phyloP scores from a whole-genome alignment of 2,329 filamentous ascomycete genomes.

The Neurospora crassa region DNA sequence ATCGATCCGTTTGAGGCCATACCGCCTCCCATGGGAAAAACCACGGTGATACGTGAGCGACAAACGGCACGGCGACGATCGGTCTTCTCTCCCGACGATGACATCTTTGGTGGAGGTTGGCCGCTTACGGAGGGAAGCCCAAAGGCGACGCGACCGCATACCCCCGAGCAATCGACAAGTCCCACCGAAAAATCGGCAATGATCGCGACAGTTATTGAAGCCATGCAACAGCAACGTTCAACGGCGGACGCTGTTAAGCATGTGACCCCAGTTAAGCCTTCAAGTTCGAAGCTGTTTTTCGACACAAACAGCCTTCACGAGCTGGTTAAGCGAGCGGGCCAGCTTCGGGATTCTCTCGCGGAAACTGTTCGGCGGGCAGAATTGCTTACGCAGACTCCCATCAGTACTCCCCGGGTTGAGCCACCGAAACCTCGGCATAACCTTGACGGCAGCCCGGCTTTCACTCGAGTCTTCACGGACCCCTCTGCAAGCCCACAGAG shows the following conservation, averaged over 20 bases:
- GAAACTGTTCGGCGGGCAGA: constrained; percentile 52
- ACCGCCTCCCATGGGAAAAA: constrained; percentile 37
- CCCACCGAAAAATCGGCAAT: constrained; percentile 33
- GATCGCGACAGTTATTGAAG: constrained; percentile 53
- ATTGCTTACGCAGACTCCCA: constrained; percentile 46
- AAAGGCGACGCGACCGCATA: constrained; percentile 27
- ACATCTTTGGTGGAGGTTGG: constrained; percentile 51
- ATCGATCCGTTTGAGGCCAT: constrained; percentile 33
- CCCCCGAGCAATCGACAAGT: constrained; percentile 26
- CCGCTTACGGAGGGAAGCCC: constrained; percentile 30
- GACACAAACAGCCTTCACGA: constrained; percentile 61
- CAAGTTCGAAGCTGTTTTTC: constrained; percentile 51
- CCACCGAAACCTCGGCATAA: constrained; percentile 21
- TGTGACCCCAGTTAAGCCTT: constrained; percentile 21
- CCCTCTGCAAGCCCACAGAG: constrained; percentile 46
- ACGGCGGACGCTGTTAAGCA: constrained; percentile 29
- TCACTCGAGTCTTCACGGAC: constrained; percentile 57
- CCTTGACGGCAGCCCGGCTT: constrained; percentile 53
- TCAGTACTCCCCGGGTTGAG: constrained; percentile 37
- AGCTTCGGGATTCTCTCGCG: constrained; percentile 48
- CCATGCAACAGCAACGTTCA: constrained; percentile 47
- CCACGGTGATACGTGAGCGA: constrained; percentile 44
- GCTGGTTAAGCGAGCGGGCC: constrained; percentile 52
- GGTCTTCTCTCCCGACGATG: constrained; percentile 56
- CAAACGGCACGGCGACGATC: constrained; percentile 45